Evolutionary conservation across 768 basidiomycete species (phyloP), one percentile per base, ranked within the genome.

Genomic region (Amanita thiersii): DNA sequence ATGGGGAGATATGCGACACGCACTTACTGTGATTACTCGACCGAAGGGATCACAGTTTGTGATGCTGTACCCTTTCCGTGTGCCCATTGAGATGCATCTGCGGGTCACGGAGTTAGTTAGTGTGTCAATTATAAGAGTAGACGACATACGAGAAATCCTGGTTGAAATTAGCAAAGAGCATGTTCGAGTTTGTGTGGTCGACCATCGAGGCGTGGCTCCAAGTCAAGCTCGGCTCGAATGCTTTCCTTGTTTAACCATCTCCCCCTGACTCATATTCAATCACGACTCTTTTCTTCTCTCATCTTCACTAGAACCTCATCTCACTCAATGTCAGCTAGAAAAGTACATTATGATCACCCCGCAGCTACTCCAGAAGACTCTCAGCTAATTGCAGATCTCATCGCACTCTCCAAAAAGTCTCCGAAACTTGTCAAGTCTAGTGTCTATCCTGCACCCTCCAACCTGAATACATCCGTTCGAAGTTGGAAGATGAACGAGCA

Each of bases 401-500:
- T 67, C 44, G 54, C 52, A 2, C 53, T 87, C 11, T 72, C 81
- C 4, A 64, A 68, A 28, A 71, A 67, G 38, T 68, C 67, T 0
- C 72, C 77, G 2, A 86, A 81, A 55, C 77, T 90, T 37, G 72
- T 89, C 41, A 72, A 69, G 35, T 77, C 77, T 2, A 67, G 72
- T 0, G 52, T 59, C 1, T 81, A 86, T 53, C 31, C 58, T 1
- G 79, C 74, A 0, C 79, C 84, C 0, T 74, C 73, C 1, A 74
- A 75, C 44, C 68, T 75, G 1, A 49, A 57, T 2, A 67, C 80
- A 51, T 53, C 57, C 3, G 63, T 97, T 21, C 71, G 77, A 2
- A 90, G 86, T 63, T 97, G 94, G 94, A 94, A 91, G 68, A 91
- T 98, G 90, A 86, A 89, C 60, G 96, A 98, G 59, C 89, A 81